Percentiles rank a stretch among this genome's conserved stretches.
Evolutionary conservation across 805 yeast species (phyloP).

Genomic region (Saturnispora gosingensis): DNA sequence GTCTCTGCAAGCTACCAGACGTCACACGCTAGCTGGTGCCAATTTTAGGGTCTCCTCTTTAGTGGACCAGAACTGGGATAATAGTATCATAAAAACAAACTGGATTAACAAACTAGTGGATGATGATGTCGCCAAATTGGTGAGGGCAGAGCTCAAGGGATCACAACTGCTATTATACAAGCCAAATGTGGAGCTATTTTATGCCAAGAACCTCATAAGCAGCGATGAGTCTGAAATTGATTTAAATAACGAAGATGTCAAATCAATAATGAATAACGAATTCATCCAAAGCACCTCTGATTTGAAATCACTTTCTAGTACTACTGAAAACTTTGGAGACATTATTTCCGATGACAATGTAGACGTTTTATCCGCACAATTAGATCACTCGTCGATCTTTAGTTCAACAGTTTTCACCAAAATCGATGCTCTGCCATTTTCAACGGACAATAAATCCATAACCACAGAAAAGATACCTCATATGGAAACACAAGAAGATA

Average conservation of each 20-base stretch:
- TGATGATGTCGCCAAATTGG: slow-evolving; percentile 34
- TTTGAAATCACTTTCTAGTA: background rate
- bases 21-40: background rate
- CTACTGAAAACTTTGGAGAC: background rate
- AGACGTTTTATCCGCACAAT: background rate
- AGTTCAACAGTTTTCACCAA: background rate
- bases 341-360: background rate
- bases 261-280: slow-evolving; percentile 1
- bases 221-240: background rate
- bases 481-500: background rate
- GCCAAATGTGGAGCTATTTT: slow-evolving; percentile 36
- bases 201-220: slow-evolving; percentile 8
- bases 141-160: slow-evolving; percentile 63
- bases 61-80: slow-evolving; percentile 28
- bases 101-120: slow-evolving; percentile 46
- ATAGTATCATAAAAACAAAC: slow-evolving; percentile 37
- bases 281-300: slow-evolving; percentile 6
- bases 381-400: background rate
- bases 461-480: background rate
- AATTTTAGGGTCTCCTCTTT: slow-evolving; percentile 10
- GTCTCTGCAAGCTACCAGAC: background rate
- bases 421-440: background rate
- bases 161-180: slow-evolving; percentile 54
- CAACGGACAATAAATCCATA: background rate
- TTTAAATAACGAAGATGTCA: background rate